Percentiles rank a stretch among this genome's conserved stretches.
These are phyloP conservation scores for Miamiensis avidus DNA, from an alignment of 169 alveolate species.

Conservation along the genomic window DNA sequence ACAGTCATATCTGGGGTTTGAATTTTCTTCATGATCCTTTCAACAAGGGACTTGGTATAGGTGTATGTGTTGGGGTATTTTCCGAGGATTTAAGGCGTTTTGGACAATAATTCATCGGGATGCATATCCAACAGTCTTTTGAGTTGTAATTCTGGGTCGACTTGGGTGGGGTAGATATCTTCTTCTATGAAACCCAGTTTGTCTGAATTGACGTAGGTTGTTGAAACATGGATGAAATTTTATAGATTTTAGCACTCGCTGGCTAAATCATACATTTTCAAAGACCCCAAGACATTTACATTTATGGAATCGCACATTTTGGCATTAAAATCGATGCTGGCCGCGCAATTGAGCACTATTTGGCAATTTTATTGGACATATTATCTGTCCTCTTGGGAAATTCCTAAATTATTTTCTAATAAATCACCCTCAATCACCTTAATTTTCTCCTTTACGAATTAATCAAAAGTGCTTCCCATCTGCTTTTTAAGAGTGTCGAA, in stretches of 20 bases:
- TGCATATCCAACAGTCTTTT: slow-evolving; percentile 51
- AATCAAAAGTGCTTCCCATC: slow-evolving; percentile 41
- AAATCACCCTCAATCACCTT: slow-evolving; percentile 53
- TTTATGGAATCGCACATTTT: slow-evolving; percentile 66
- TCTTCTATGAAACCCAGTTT: slow-evolving; percentile 75
- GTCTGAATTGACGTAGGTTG: slow-evolving; percentile 60
- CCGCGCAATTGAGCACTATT: slow-evolving; percentile 77
- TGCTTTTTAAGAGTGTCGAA: slow-evolving; percentile 56
- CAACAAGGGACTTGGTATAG: slow-evolving; percentile 72
- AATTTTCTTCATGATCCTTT: slow-evolving; percentile 51
- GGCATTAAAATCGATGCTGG: slow-evolving; percentile 76
- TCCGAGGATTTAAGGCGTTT: slow-evolving; percentile 55
- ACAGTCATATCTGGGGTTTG: slow-evolving; percentile 56
- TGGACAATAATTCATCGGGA: slow-evolving; percentile 56
- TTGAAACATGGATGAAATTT: slow-evolving; percentile 56
- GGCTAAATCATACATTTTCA: slow-evolving; percentile 61
- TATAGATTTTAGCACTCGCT: slow-evolving; percentile 47
- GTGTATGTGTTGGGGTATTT: slow-evolving; percentile 77
- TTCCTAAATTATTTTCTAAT: slow-evolving; percentile 46
- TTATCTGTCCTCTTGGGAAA: slow-evolving; percentile 29
- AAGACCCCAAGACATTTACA: slow-evolving; percentile 67
- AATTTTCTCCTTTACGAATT: slow-evolving; percentile 51
- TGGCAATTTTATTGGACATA: slow-evolving; percentile 47
- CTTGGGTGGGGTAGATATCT: slow-evolving; percentile 52
- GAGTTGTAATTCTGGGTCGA: slow-evolving; percentile 48